A percentile compares a stretch with the other conserved stretches of the same genome.
Conservation (phyloP, 2,329 filamentous ascomycete species). For the Biscogniauxia marginata region DNA sequence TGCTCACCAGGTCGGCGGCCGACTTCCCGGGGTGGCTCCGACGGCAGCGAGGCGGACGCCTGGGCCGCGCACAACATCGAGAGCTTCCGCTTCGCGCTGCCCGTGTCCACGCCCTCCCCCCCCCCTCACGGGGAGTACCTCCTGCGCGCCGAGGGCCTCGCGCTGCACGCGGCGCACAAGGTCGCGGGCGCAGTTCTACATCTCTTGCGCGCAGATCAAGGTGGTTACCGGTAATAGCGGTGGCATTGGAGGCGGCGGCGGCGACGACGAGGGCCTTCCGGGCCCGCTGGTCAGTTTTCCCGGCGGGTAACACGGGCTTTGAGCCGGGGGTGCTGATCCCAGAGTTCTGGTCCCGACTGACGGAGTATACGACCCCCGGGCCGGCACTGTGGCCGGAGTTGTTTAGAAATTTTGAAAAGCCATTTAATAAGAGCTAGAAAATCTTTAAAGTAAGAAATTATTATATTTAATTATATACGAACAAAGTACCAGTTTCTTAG, state of each 20-base stretch:
- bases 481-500: too few species aligned
- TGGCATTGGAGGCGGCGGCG: too few species aligned
- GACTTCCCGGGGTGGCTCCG: too few species aligned
- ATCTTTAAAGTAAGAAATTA: too few species aligned
- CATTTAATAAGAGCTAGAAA: too few species aligned
- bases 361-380: conserved; percentile 20
- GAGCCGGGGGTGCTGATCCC: conserved; percentile 23
- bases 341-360: conserved; percentile 22
- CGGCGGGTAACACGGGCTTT: conserved; percentile 16
- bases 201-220: conserved; percentile 20
- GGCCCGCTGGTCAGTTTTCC: conserved; percentile 19
- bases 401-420: too few species aligned
- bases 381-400: conserved; percentile 22
- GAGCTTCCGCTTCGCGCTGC: conserved; percentile 18
- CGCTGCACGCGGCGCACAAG: conserved; percentile 26
- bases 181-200: conserved; percentile 21
- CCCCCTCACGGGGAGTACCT: conserved; percentile 27
- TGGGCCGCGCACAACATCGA: conserved; percentile 23
- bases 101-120: conserved; percentile 12
- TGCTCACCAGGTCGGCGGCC: conserved; percentile 13
- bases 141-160: conserved; percentile 22
- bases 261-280: not conserved
- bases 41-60: conserved; percentile 9
- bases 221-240: conserved; percentile 4
- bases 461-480: too few species aligned